A percentile compares a stretch with the other conserved stretches of the same genome.
Conservation (phyloP, 371 early-diverging fungal genomes). For the Lichtheimia ramosa region DNA sequence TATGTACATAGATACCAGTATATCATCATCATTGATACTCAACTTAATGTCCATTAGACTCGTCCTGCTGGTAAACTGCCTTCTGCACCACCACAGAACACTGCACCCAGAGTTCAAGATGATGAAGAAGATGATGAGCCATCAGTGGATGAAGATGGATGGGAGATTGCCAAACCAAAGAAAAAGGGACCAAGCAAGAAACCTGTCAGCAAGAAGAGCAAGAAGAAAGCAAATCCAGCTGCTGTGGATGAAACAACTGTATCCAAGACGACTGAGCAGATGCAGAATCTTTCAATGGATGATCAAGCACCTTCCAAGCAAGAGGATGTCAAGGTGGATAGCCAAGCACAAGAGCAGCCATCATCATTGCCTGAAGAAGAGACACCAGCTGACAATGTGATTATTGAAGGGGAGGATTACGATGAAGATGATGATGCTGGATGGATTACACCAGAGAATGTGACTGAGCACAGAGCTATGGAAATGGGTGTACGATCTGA, state of each 20-base stretch:
- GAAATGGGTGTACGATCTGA: constrained; percentile 49
- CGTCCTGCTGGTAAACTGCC: constrained; percentile 39
- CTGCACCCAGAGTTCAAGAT: background rate
- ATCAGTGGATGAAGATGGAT: constrained; percentile 52
- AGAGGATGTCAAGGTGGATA: constrained; percentile 7
- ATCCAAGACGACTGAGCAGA: background rate
- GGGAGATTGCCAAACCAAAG: constrained; percentile 40
- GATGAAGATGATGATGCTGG: constrained; percentile 4
- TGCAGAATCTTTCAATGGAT: no score
- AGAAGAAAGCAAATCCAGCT: background rate
- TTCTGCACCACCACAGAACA: constrained; percentile 35
- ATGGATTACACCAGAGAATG: constrained; percentile 95
- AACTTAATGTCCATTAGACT: constrained; percentile 12
- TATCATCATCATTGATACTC: background rate
- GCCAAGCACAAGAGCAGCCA: no score
- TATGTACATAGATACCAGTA: constrained; percentile 12
- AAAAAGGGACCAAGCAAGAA: constrained; percentile 20
- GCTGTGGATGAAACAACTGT: background rate
- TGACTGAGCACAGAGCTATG: constrained; percentile 65
- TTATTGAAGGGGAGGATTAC: background rate
- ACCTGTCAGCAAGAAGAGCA: constrained; percentile 20
- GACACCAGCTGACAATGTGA: background rate
- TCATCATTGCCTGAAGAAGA: background rate
- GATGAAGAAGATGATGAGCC: constrained; percentile 4
- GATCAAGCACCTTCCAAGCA: constrained; percentile 7